phyloP scores from a whole-genome alignment of 1,284 basidiomycete species.

The Cryptococcus sp. region DNA sequence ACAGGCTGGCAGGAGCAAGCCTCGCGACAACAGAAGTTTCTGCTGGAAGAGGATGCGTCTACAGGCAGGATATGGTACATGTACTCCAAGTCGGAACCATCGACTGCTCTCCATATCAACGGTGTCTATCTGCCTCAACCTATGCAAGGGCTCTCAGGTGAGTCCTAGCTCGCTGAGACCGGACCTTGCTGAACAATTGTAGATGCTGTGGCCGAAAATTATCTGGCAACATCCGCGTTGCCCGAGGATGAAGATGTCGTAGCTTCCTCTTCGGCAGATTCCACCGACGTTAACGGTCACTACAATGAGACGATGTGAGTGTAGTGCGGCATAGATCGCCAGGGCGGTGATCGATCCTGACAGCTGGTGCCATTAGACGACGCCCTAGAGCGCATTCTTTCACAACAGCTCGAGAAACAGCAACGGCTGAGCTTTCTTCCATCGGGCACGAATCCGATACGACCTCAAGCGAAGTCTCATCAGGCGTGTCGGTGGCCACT shows the following conservation, averaged over 20 bases:
- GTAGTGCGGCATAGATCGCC: not conserved
- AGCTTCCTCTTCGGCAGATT: conserved; percentile 11
- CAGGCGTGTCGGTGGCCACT: conserved; percentile 4
- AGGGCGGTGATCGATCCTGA: conserved; percentile 1
- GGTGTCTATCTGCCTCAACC: conserved; percentile 41
- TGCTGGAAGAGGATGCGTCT: conserved; percentile 68
- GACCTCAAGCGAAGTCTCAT: conserved; percentile 12
- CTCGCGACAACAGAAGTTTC: conserved; percentile 64
- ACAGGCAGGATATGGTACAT: conserved; percentile 68
- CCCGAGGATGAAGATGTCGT: conserved; percentile 5
- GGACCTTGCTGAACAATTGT: too few species aligned
- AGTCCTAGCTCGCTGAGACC: not conserved
- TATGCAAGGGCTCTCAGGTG: not conserved
- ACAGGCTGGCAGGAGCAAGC: conserved; percentile 61
- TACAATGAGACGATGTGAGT: not conserved
- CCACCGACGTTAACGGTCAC: conserved; percentile 8
- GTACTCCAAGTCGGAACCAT: conserved; percentile 49
- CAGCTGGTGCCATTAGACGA: not conserved
- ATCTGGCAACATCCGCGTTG: not conserved
- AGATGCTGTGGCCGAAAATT: not conserved
- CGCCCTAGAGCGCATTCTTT: conserved; percentile 9
- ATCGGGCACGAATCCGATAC: conserved; percentile 32
- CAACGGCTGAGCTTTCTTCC: conserved; percentile 11
- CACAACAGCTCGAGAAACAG: conserved; percentile 10
- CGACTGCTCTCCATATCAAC: conserved; percentile 26